These are phyloP conservation scores for Guyanaporus albipodus DNA, from an alignment of 768 basidiomycete genomes.

Conservation along the genomic window DNA sequence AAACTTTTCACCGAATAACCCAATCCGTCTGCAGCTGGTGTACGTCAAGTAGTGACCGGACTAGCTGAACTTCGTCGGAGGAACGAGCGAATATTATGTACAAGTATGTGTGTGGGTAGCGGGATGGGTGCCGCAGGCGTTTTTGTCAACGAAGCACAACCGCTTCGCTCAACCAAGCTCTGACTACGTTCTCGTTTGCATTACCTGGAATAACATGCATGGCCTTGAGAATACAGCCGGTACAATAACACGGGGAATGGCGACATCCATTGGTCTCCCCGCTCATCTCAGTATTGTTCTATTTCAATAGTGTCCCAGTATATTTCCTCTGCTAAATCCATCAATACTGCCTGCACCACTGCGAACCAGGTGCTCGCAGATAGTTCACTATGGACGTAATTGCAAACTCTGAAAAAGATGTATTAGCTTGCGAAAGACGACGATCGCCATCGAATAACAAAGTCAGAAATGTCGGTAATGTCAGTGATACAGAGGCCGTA, in stretches of 20 bases:
- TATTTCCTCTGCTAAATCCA: too few relatives aligned
- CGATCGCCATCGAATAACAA: background rate
- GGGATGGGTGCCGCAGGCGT: constrained; percentile 88
- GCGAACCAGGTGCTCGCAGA: too few relatives aligned
- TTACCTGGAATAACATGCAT: too few relatives aligned
- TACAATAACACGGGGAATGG: too few relatives aligned
- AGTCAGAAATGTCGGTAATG: constrained; percentile 67
- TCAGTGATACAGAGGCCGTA: constrained; percentile 58
- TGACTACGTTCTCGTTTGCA: constrained; percentile 5
- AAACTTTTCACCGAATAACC: constrained; percentile 9
- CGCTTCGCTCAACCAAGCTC: constrained; percentile 23
- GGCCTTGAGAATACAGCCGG: too few relatives aligned
- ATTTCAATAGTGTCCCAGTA: too few relatives aligned
- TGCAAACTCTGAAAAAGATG: constrained; percentile 8
- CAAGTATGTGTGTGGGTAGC: constrained; percentile 79
- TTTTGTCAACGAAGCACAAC: constrained; percentile 64
- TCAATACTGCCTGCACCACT: too few relatives aligned
- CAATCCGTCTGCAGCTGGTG: constrained; percentile 52
- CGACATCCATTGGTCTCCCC: too few relatives aligned
- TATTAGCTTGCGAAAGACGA: constrained; percentile 16
- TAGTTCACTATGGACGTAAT: too few relatives aligned
- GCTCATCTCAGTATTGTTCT: too few relatives aligned
- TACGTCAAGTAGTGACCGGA: constrained; percentile 86
- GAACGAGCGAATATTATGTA: constrained; percentile 68
- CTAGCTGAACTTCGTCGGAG: constrained; percentile 73